A percentile compares a stretch with the other conserved stretches of the same genome.
Conservation (phyloP, 805 yeast genomes). For the Metschnikowia henanensis region DNA sequence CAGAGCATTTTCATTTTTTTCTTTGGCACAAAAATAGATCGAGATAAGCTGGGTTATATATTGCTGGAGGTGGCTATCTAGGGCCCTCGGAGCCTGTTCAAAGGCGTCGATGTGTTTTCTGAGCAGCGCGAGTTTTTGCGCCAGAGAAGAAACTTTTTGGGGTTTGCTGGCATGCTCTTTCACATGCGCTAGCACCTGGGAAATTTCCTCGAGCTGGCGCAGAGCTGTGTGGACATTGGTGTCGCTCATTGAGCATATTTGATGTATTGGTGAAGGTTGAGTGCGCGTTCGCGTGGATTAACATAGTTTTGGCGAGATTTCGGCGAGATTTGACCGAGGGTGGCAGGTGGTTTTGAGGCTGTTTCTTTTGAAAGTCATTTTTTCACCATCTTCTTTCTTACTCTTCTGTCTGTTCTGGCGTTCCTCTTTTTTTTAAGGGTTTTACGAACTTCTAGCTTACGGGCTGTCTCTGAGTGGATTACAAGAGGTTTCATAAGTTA, state of each 20-base stretch:
- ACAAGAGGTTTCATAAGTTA: no score
- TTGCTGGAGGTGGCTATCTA: constrained; percentile 41
- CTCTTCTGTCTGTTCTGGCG: no score
- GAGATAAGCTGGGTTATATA: constrained; percentile 18
- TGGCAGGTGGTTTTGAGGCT: no score
- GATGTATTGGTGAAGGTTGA: neutral
- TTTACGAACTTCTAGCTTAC: no score
- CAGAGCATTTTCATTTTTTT: neutral
- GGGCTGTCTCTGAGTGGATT: no score
- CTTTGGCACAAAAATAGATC: constrained; percentile 1
- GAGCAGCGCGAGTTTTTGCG: neutral
- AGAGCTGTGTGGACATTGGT: neutral
- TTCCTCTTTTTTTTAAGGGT: no score
- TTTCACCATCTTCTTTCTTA: no score
- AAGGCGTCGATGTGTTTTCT: constrained; percentile 2
- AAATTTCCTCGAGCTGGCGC: constrained; percentile 2
- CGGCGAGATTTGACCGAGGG: no score
- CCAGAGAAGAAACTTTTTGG: neutral
- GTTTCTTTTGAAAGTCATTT: no score
- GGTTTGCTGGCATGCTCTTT: neutral
- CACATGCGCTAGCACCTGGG: neutral
- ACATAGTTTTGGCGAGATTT: no score
- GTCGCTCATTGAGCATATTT: neutral
- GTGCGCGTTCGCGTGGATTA: neutral
- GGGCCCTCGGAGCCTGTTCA: constrained; percentile 52